Conservation (phyloP, 2,329 filamentous ascomycete genomes). For the Nigrospora osmanthi region DNA sequence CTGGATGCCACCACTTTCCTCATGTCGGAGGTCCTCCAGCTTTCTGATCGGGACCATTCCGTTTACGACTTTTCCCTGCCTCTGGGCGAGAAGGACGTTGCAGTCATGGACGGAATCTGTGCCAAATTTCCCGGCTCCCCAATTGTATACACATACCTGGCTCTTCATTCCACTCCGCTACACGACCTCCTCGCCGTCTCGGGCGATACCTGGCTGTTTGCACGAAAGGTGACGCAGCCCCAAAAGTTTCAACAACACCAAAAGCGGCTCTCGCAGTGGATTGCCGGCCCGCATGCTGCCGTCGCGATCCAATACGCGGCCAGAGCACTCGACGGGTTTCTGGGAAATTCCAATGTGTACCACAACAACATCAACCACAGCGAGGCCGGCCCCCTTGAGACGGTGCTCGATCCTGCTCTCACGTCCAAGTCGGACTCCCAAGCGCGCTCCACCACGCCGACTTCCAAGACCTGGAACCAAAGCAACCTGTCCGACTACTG, state of each 20-base stretch:
- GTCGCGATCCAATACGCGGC: constrained; percentile 42
- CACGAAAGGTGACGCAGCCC: constrained; percentile 38
- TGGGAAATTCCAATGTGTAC: constrained; percentile 20
- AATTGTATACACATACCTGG: constrained; percentile 45
- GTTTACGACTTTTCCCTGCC: too few relatives aligned
- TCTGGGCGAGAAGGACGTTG: constrained; percentile 4
- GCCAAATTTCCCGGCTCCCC: constrained; percentile 36
- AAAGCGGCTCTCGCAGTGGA: constrained; percentile 31
- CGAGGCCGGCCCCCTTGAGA: too few relatives aligned
- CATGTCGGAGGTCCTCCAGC: constrained; percentile 17
- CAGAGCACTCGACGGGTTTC: constrained; percentile 38
- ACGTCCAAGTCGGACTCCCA: too few relatives aligned
- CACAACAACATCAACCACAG: constrained; percentile 1
- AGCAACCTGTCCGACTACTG: constrained; percentile 73
- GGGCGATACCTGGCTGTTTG: constrained; percentile 51
- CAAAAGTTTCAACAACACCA: constrained; percentile 38
- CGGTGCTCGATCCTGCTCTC: too few relatives aligned
- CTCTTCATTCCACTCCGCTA: constrained; percentile 51
- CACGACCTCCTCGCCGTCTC: constrained; percentile 49
- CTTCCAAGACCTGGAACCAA: constrained; percentile 34
- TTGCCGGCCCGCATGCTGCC: constrained; percentile 25
- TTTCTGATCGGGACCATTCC: constrained; percentile 12
- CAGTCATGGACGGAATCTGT: constrained; percentile 21
- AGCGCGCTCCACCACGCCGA: neutral
- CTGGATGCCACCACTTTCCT: constrained; percentile 19